A percentile compares a stretch with the other conserved stretches of the same genome.
phyloP scores from a whole-genome alignment of 148 eudicot genomes.

The Beta vulgaris region DNA sequence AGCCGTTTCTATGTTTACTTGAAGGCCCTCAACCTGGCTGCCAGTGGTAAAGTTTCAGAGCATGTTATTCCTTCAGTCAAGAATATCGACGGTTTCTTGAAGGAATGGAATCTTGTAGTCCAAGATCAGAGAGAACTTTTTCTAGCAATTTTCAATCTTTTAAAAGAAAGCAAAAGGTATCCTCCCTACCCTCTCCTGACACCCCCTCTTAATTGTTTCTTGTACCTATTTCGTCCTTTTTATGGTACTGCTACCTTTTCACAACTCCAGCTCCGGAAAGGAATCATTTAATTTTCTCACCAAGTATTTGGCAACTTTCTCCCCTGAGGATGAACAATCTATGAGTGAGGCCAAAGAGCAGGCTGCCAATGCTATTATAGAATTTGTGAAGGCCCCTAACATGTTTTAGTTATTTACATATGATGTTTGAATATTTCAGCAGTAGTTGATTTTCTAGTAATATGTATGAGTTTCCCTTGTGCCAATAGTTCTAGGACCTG shows the following conservation, averaged over 20 bases:
- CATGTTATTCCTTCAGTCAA: slow-evolving; percentile 72
- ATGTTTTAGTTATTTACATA: slow-evolving; percentile 74
- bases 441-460: not conserved
- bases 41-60: slow-evolving; percentile 71
- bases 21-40: slow-evolving; percentile 81
- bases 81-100: slow-evolving; percentile 73
- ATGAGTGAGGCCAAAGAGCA: slow-evolving; percentile 78
- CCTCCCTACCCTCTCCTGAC: not conserved
- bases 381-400: slow-evolving; percentile 85
- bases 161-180: slow-evolving; percentile 85
- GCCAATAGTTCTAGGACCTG: not conserved
- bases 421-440: not conserved
- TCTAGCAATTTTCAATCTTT: slow-evolving; percentile 56
- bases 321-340: slow-evolving; percentile 52
- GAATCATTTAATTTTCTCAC: slow-evolving; percentile 69
- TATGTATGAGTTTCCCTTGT: not conserved
- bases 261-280: slow-evolving; percentile 60
- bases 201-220: not conserved
- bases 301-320: slow-evolving; percentile 81
- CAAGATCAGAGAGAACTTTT: slow-evolving; percentile 79
- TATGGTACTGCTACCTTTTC: slow-evolving; percentile 13
- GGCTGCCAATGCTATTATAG: slow-evolving; percentile 65
- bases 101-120: slow-evolving; percentile 80
- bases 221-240: slow-evolving; percentile 1
- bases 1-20: slow-evolving; percentile 75